These are phyloP conservation scores for Fraxinus velutina DNA, from an alignment of 305 asterid species.

Conservation along the genomic window DNA sequence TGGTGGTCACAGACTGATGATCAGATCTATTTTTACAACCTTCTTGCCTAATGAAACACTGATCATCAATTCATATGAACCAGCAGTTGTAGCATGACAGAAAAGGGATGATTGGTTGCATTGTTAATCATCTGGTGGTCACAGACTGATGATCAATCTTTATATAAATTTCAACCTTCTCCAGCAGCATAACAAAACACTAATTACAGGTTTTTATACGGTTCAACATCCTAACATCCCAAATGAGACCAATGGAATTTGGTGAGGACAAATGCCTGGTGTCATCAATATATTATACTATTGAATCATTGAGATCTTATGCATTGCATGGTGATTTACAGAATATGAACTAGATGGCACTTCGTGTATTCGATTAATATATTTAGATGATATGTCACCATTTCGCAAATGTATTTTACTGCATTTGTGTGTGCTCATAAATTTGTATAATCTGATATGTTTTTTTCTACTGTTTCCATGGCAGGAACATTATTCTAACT, in stretches of 20 bases:
- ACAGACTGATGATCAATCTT: neutral
- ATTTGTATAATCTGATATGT: neutral
- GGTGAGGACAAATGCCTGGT: neutral
- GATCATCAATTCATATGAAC: neutral
- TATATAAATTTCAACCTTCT: neutral
- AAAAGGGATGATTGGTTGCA: neutral
- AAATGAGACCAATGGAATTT: neutral
- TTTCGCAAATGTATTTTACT: neutral
- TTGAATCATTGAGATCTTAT: neutral
- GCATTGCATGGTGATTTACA: neutral
- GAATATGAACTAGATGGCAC: neutral
- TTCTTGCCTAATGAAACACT: neutral
- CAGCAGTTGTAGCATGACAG: neutral
- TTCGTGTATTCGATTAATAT: neutral
- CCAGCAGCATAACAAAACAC: neutral
- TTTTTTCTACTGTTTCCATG: constrained; percentile 1
- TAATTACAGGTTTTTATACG: neutral
- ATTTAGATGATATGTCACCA: neutral
- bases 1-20: neutral
- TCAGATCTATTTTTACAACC: neutral
- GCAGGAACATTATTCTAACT: constrained; percentile 35
- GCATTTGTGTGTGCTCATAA: neutral
- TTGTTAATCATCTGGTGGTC: neutral
- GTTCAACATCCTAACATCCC: neutral
- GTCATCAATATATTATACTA: neutral